Evolutionary conservation across 371 early-diverging fungal genomes (phyloP).

Genomic region (Rhizopus delemar): DNA sequence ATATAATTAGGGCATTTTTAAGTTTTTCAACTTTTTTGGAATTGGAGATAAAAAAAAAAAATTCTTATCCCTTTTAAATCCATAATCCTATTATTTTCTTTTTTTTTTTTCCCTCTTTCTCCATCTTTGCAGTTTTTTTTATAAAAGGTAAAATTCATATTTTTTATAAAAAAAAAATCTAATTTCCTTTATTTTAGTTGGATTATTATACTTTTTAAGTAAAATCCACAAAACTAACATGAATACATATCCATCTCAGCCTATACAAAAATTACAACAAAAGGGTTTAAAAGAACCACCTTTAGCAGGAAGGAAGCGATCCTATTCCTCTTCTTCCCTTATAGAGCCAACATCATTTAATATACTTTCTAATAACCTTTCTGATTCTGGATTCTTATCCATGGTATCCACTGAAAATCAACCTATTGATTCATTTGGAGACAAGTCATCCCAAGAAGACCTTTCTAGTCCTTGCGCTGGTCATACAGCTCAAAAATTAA

Average conservation of each 20-base stretch:
- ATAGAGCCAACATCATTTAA: slow-evolving; percentile 9
- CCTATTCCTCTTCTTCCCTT: slow-evolving; percentile 21
- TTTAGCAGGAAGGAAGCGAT: slow-evolving; percentile 15
- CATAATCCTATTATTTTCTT: slow-evolving; percentile 7
- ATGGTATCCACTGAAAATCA: slow-evolving; percentile 5
- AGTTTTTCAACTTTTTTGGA: slow-evolving; percentile 6
- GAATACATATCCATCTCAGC: slow-evolving; percentile 2
- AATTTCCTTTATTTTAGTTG: neutral
- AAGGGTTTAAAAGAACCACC: neutral
- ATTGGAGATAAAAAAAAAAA: neutral
- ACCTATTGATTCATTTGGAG: slow-evolving; percentile 3
- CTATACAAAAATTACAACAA: neutral
- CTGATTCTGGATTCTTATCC: slow-evolving; percentile 28
- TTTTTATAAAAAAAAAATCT: neutral
- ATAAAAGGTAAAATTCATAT: neutral
- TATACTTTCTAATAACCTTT: slow-evolving; percentile 19
- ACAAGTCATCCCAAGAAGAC: slow-evolving; percentile 2
- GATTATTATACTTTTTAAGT: neutral
- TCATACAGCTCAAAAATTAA: neutral
- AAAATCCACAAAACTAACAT: neutral
- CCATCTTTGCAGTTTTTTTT: slow-evolving; percentile 1
- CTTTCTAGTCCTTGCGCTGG: neutral
- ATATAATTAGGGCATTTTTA: neutral
- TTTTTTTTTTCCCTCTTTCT: slow-evolving; percentile 13
- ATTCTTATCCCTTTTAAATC: slow-evolving; percentile 19